These are phyloP conservation scores for Karstenula rhodostoma DNA, from an alignment of 2,329 filamentous ascomycete species.

Conservation along the genomic window DNA sequence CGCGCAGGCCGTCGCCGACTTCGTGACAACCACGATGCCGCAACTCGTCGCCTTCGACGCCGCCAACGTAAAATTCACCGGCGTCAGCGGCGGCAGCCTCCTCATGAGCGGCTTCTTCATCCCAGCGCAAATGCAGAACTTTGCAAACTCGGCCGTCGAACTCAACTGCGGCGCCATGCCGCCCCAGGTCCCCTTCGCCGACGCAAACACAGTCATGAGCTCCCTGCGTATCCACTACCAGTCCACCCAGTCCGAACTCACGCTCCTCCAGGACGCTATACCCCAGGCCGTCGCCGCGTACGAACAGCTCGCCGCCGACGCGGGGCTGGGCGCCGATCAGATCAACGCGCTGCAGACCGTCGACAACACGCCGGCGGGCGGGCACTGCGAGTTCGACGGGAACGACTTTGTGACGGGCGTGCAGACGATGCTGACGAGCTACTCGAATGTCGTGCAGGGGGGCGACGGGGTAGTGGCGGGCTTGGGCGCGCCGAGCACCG, in stretches of 20 bases:
- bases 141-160: slow-evolving; percentile 60
- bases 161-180: slow-evolving; percentile 64
- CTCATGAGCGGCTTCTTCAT: slow-evolving; percentile 66
- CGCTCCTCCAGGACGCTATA: slow-evolving; percentile 59
- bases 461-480: slow-evolving; percentile 60
- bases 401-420: slow-evolving; percentile 64
- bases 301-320: slow-evolving; percentile 56
- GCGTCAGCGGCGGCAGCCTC: slow-evolving; percentile 64
- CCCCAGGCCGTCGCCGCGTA: slow-evolving; percentile 61
- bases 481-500: slow-evolving; percentile 51
- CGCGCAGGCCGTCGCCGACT: slow-evolving; percentile 63
- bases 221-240: slow-evolving; percentile 65
- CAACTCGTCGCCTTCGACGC: slow-evolving; percentile 63
- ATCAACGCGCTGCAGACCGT: slow-evolving; percentile 64
- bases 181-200: slow-evolving; percentile 62
- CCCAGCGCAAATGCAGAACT: slow-evolving; percentile 63
- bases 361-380: slow-evolving; percentile 63
- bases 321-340: slow-evolving; percentile 55
- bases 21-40: slow-evolving; percentile 60
- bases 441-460: slow-evolving; percentile 62
- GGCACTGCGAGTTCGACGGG: slow-evolving; percentile 67
- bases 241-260: slow-evolving; percentile 62
- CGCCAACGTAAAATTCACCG: slow-evolving; percentile 64
- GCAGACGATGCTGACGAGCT: slow-evolving; percentile 64
- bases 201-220: slow-evolving; percentile 53